A percentile compares a stretch with the other conserved stretches of the same genome.
Evolutionary conservation across 805 yeast species (phyloP).

Genomic region (Spathaspora sp.): DNA sequence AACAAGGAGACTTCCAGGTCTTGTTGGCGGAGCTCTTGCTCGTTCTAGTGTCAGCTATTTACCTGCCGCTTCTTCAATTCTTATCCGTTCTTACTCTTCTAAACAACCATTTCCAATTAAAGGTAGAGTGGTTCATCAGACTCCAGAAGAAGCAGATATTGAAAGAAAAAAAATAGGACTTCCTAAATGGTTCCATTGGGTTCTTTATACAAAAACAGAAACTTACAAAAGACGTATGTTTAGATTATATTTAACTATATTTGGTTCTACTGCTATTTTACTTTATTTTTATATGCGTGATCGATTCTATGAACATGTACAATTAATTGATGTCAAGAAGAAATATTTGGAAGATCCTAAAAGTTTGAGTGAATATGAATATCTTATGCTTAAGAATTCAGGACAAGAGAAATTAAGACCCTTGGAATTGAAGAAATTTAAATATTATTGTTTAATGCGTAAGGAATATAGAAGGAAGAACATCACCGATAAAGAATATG

Average conservation of each 20-base stretch:
- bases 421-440: conserved; percentile 57
- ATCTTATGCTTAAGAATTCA: conserved; percentile 55
- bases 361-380: conserved; percentile 58
- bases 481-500: conserved; percentile 25
- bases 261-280: conserved; percentile 51
- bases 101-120: conserved; percentile 32
- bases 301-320: conserved; percentile 61
- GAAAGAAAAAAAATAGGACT: conserved; percentile 21
- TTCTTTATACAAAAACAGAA: conserved; percentile 42
- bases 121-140: conserved; percentile 23
- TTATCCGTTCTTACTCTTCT: conserved; percentile 1
- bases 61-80: background rate
- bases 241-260: conserved; percentile 58
- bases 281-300: conserved; percentile 67
- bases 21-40: background rate
- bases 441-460: conserved; percentile 55
- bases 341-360: conserved; percentile 36
- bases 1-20: background rate
- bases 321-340: conserved; percentile 40
- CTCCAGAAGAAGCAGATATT: conserved; percentile 5
- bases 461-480: conserved; percentile 40
- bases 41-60: background rate
- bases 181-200: conserved; percentile 39
- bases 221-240: conserved; percentile 62
- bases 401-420: conserved; percentile 55